These are phyloP conservation scores for Pythium pectinolyticum DNA, from an alignment of 352 stramenopile genomes.

Conservation along the genomic window DNA sequence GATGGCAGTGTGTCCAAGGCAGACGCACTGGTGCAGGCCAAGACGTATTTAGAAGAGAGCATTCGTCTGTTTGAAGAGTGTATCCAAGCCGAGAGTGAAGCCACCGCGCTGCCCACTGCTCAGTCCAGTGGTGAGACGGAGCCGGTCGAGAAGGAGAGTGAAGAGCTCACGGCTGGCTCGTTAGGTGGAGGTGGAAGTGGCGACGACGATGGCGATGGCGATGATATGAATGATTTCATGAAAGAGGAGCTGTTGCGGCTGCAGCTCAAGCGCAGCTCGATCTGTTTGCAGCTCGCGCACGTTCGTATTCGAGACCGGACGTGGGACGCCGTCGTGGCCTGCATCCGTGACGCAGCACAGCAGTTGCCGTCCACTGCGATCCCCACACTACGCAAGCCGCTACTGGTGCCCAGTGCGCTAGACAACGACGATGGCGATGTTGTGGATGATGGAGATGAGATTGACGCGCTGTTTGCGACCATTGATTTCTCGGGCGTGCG, in stretches of 20 bases:
- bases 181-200: slow-evolving; percentile 18
- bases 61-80: slow-evolving; percentile 75
- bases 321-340: slow-evolving; percentile 41
- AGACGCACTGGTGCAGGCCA: slow-evolving; percentile 42
- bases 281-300: slow-evolving; percentile 58
- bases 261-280: slow-evolving; percentile 74
- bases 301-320: slow-evolving; percentile 38
- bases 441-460: slow-evolving; percentile 19
- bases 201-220: slow-evolving; percentile 34
- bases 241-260: slow-evolving; percentile 71
- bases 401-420: background rate
- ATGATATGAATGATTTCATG: slow-evolving; percentile 72
- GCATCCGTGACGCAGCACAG: slow-evolving; percentile 43
- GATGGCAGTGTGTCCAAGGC: too few species aligned
- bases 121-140: too few species aligned
- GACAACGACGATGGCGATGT: too few species aligned
- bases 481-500: slow-evolving; percentile 73
- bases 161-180: slow-evolving; percentile 12
- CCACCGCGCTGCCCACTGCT: slow-evolving; percentile 10
- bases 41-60: slow-evolving; percentile 64
- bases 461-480: slow-evolving; percentile 48
- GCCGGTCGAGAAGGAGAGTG: background rate
- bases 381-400: background rate
- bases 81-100: slow-evolving; percentile 31
- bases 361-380: background rate